Evolutionary conservation across 176 grass and related monocot genomes (phyloP), one percentile per base, ranked within the genome.

Genomic region (Miscanthus lutarioriparius): DNA sequence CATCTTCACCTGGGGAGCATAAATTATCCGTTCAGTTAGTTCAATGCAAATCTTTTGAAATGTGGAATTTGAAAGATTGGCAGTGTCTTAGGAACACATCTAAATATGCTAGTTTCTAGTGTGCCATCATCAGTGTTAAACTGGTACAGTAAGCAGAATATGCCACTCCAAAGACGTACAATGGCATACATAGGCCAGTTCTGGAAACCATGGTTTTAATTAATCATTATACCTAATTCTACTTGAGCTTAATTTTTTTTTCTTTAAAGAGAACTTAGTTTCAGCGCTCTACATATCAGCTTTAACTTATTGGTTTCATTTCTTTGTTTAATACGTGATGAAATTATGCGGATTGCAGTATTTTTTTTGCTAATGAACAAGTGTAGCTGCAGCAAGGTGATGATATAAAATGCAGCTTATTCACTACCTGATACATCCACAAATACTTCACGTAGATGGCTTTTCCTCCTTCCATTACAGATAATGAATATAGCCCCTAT

Each of bases 401-500:
- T 79, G 10, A 27, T 16, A 36, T 45, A 32, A 77, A 77, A 53
- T 39, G 53, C 72, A 77, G 43, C 14, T 59, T 71, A 72, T 72
- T 75, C 35, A 69, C 13, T 78, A 90, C 96, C 96, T 90, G 96
- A n/a, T 83, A 99, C 96, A 91, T 99, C 96, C 30, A 96, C 93
- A 96, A 95, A 99, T 76, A 93, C 58, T 82, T 96, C 93, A 10
- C 69, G 63, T 72, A 85, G 76, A 88, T 85, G 39, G 25, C 71
- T 78, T 84, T 94, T 94, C 45, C 77, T 99, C 76, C 88, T 93
- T 76, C 91, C 76, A 65, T 84, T 94, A 85, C 77, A 99, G 48
- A 99, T 70, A 83, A 96, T 72, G 85, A 94, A 93, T 47, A 92
- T 10, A 82, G 76, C 86, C 54, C 81, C 91, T 75, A 99, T 67